Conservation (phyloP, 306 rosid species). For the Astragalus membranaceus region DNA sequence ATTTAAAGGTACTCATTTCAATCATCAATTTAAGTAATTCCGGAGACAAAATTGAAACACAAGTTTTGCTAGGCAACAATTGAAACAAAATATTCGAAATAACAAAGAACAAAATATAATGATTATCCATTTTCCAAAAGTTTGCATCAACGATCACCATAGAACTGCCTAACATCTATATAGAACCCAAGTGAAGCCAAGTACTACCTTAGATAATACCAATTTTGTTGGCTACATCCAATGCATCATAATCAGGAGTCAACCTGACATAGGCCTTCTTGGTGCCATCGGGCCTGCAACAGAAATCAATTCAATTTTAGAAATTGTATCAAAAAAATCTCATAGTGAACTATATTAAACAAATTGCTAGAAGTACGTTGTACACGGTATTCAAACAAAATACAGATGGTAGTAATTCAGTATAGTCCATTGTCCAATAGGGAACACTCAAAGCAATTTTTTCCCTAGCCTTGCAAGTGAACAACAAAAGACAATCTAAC, state of each 20-base stretch:
- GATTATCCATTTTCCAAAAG: not conserved
- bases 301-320: not conserved
- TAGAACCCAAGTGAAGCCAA: not conserved
- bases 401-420: not conserved
- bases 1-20: not conserved
- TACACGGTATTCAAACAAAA: not conserved
- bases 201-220: constrained; percentile 58
- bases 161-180: constrained; percentile 18
- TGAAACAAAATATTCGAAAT: constrained; percentile 4
- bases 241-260: constrained; percentile 81
- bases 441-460: not conserved
- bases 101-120: constrained; percentile 11
- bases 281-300: constrained; percentile 87
- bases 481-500: not conserved
- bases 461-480: not conserved
- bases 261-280: constrained; percentile 86
- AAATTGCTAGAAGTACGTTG: not conserved
- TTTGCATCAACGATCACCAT: not conserved
- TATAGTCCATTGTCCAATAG: too few relatives aligned
- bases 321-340: not conserved
- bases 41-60: constrained; percentile 33
- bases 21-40: constrained; percentile 3
- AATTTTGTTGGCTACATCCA: constrained; percentile 89
- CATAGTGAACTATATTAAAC: not conserved
- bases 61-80: not conserved